These are phyloP conservation scores for Penicillium griseofulvum DNA, from an alignment of 2,329 filamentous ascomycete genomes.

Conservation along the genomic window DNA sequence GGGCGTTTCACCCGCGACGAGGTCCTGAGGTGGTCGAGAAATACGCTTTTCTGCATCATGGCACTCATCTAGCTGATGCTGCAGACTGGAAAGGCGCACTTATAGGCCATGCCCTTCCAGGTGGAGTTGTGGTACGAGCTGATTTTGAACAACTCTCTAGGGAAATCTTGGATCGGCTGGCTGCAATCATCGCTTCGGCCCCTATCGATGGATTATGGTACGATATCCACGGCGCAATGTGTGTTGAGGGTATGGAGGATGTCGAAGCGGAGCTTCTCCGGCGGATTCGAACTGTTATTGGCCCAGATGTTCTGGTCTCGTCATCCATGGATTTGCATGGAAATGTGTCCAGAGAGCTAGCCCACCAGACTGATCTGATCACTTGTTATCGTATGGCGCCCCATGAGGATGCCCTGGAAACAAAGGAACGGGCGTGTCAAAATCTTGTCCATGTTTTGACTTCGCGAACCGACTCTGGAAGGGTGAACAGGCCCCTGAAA, in stretches of 20 bases:
- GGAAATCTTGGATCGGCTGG: slow-evolving; percentile 45
- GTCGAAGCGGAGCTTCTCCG: slow-evolving; percentile 49
- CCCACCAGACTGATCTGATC: slow-evolving; percentile 51
- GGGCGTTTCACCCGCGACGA: slow-evolving; percentile 51
- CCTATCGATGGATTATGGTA: slow-evolving; percentile 53
- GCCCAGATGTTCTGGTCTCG: slow-evolving; percentile 49
- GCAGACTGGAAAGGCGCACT: slow-evolving; percentile 53
- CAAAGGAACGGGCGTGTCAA: slow-evolving; percentile 51
- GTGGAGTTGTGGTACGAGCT: slow-evolving; percentile 48
- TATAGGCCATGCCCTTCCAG: slow-evolving; percentile 53
- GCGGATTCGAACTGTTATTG: slow-evolving; percentile 48
- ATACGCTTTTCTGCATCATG: slow-evolving; percentile 48
- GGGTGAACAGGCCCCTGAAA: slow-evolving; percentile 45
- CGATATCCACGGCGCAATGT: slow-evolving; percentile 58
- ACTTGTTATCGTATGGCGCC: slow-evolving; percentile 56
- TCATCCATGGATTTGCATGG: slow-evolving; percentile 58
- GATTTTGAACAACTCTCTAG: slow-evolving; percentile 48
- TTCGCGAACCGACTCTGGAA: neutral
- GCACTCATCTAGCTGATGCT: slow-evolving; percentile 41
- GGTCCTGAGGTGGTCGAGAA: slow-evolving; percentile 45
- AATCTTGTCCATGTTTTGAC: slow-evolving; percentile 48
- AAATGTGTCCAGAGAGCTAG: slow-evolving; percentile 52
- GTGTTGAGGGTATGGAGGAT: slow-evolving; percentile 51
- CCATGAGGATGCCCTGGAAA: slow-evolving; percentile 52
- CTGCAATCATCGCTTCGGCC: slow-evolving; percentile 32